Base-by-base conservation (phyloP, 345 rosid species). In the Bruguiera parviflora region DNA sequence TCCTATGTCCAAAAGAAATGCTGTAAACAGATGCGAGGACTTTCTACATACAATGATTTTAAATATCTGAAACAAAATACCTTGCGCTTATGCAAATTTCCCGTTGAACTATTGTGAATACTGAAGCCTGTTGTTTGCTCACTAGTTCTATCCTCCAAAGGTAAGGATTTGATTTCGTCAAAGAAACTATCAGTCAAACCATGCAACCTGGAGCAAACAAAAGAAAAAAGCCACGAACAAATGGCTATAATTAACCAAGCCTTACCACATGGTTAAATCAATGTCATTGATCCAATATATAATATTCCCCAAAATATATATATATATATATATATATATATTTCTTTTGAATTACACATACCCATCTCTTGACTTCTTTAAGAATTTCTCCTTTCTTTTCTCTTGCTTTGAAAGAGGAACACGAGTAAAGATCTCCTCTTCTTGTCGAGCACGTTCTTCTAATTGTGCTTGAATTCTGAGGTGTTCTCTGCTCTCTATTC, bases 301-400 rank as follows among this genome's bases (percentile, higher is more conserved):
- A 27, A 16, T n/a, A 55, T 4, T 55, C 27, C 28, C 39, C 51
- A 56, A 53, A 37, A 60, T 51, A 60, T 51, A 15, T n/a, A n/a
- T n/a, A n/a, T n/a, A n/a, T n/a, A n/a, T n/a, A n/a, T n/a, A n/a
- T n/a, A n/a, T n/a, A n/a, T n/a, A 60, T 51, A 60, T 51, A 15
- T 47, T 52, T 21, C 51, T 21, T 46, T 49, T 58, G 29, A 69
- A 60, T 19, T 18, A 69, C 29, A 63, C 80, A 19, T 87, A 95
- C 96, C 99, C 99, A 75, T 82, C 85, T 82, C 89, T 77, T 63
- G 96, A 86, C 80, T 90, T 88, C 84, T 74, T 77, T 69, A 90
- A 79, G 77, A 82, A 86, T 77, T 90, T 95, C 73, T 83, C 87
- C 81, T 69, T 77, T 82, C 75, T 85, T 74, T 86, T 95, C 78